Conservation (phyloP, 305 asterid genomes). For the Ilex paraguariensis region DNA sequence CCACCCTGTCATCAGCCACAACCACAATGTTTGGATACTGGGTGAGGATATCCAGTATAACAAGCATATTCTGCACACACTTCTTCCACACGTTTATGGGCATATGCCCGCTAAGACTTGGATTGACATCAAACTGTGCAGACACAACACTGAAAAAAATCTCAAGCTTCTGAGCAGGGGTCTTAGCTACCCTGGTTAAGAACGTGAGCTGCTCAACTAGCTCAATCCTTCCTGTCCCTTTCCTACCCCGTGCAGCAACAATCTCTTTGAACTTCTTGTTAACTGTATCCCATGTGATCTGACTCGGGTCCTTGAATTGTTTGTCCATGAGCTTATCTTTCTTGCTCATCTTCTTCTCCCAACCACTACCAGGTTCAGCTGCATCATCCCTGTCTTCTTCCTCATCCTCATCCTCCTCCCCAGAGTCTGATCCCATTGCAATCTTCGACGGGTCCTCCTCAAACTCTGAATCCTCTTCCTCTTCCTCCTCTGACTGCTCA, state of each 20-base stretch:
- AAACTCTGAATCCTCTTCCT: slow-evolving; percentile 34
- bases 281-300: slow-evolving; percentile 89
- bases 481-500: slow-evolving; percentile 55
- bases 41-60: slow-evolving; percentile 69
- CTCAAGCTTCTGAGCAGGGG: slow-evolving; percentile 97
- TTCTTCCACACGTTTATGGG: slow-evolving; percentile 94
- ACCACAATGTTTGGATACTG: slow-evolving; percentile 85
- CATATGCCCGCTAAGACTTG: slow-evolving; percentile 87
- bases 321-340: slow-evolving; percentile 91
- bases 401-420: slow-evolving; percentile 47
- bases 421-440: slow-evolving; percentile 20
- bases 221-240: slow-evolving; percentile 88
- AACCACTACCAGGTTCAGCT: slow-evolving; percentile 40
- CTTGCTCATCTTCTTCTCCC: slow-evolving; percentile 86
- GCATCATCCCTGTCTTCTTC: slow-evolving; percentile 28
- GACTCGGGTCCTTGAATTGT: slow-evolving; percentile 87
- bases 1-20: slow-evolving; percentile 87
- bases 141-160: slow-evolving; percentile 87
- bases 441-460: slow-evolving; percentile 37
- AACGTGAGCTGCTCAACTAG: slow-evolving; percentile 90
- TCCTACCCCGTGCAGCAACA: slow-evolving; percentile 84
- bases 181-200: slow-evolving; percentile 81
- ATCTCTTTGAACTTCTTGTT: slow-evolving; percentile 91
- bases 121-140: slow-evolving; percentile 88
- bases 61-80: slow-evolving; percentile 70